These are phyloP conservation scores for Termitomyces sp. DNA, from an alignment of 768 basidiomycete genomes.

Conservation along the genomic window DNA sequence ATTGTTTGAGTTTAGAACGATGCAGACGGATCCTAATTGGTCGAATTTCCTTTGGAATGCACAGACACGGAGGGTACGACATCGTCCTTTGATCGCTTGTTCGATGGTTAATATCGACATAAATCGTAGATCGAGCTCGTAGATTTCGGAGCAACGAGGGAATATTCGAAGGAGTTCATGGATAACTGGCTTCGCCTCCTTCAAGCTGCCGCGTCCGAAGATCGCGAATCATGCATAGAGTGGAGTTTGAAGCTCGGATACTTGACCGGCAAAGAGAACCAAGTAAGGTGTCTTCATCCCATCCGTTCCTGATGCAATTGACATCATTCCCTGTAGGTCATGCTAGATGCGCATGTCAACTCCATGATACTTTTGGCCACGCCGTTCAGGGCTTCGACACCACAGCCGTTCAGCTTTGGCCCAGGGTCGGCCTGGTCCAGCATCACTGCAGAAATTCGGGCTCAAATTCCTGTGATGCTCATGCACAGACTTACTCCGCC, in stretches of 20 bases:
- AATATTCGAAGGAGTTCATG: conserved; percentile 83
- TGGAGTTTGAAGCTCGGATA: conserved; percentile 86
- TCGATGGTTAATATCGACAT: background rate
- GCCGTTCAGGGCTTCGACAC: conserved; percentile 68
- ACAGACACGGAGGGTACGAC: conserved; percentile 51
- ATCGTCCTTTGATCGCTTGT: background rate
- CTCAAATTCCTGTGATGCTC: conserved; percentile 87
- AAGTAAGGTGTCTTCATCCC: conserved; percentile 41
- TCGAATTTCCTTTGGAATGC: conserved; percentile 93
- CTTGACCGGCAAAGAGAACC: conserved; percentile 82
- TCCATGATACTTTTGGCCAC: conserved; percentile 83
- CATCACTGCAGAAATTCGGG: conserved; percentile 75
- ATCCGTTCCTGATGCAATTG: background rate
- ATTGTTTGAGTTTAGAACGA: conserved; percentile 84
- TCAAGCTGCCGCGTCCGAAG: conserved; percentile 68
- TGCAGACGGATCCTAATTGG: conserved; percentile 99
- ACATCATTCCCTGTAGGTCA: conserved; percentile 43
- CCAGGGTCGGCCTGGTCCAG: conserved; percentile 57
- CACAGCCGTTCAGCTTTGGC: conserved; percentile 81
- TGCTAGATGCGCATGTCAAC: conserved; percentile 83
- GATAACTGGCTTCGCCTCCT: conserved; percentile 85
- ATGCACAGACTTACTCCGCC: conserved; percentile 86
- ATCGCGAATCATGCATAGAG: conserved; percentile 61
- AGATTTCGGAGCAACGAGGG: conserved; percentile 94
- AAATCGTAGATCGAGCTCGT: conserved; percentile 70